phyloP scores from a whole-genome alignment of 2,329 filamentous ascomycete species.

The Elsinoe arachidis region DNA sequence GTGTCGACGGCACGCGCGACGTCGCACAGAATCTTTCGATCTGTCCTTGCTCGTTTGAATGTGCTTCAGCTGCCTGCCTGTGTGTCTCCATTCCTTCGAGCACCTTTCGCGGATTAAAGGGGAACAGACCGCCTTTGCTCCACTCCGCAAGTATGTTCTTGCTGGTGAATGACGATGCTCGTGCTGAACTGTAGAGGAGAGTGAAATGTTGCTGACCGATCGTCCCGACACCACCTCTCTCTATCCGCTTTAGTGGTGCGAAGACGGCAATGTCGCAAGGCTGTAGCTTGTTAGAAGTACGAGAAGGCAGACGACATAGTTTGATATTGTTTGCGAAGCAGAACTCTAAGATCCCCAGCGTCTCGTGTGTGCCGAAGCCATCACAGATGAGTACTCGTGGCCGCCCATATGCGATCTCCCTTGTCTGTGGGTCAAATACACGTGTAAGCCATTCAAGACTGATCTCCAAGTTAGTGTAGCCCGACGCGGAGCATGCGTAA shows the following conservation, averaged over 20 bases:
- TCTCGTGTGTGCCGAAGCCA: conserved; percentile 30
- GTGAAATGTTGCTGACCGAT: conserved; percentile 17
- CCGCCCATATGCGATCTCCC: conserved; percentile 23
- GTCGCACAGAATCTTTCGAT: conserved; percentile 12
- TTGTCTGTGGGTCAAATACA: conserved; percentile 30
- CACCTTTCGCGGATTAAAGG: conserved; percentile 27
- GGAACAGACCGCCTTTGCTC: conserved; percentile 21
- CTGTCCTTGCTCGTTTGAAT: background rate
- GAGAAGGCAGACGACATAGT: background rate
- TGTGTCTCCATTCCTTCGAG: conserved; percentile 16
- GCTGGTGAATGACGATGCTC: conserved; percentile 19
- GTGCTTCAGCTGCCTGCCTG: no score
- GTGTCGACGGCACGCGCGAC: background rate
- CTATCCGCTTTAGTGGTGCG: conserved; percentile 12
- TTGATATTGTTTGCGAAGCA: background rate
- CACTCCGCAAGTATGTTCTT: conserved; percentile 25
- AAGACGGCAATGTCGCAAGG: conserved; percentile 19
- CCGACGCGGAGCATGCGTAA: background rate
- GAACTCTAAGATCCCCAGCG: conserved; percentile 14
- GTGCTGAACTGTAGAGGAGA: conserved; percentile 20
- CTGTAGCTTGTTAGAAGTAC: background rate
- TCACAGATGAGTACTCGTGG: conserved; percentile 29
- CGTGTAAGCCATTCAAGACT: conserved; percentile 29
- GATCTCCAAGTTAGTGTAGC: conserved; percentile 27
- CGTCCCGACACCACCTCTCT: conserved; percentile 13